These are phyloP conservation scores for Zygotorulaspora chibaensis DNA, from an alignment of 805 yeast species.

Conservation along the genomic window DNA sequence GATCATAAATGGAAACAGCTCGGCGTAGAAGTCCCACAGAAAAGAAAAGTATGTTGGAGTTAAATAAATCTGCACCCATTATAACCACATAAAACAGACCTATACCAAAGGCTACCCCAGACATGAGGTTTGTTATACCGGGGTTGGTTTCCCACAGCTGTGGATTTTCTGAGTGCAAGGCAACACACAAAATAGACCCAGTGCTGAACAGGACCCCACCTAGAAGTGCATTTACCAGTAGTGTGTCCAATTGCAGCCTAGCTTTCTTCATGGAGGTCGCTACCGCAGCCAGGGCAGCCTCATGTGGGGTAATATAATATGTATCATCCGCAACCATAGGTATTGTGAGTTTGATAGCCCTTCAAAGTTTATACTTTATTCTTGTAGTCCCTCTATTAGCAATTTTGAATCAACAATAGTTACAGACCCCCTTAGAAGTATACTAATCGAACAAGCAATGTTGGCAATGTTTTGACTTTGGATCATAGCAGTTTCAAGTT, in stretches of 20 bases:
- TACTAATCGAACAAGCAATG: too few species aligned
- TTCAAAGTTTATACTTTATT: not conserved
- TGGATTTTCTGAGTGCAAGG: slow-evolving; percentile 51
- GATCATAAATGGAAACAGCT: slow-evolving; percentile 62
- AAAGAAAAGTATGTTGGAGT: slow-evolving; percentile 69
- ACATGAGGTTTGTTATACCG: slow-evolving; percentile 51
- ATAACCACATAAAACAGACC: slow-evolving; percentile 72
- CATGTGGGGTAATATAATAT: slow-evolving; percentile 68
- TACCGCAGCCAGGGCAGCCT: slow-evolving; percentile 77
- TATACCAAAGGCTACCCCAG: slow-evolving; percentile 62
- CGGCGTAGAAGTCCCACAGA: slow-evolving; percentile 64
- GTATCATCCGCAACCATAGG: slow-evolving; percentile 42
- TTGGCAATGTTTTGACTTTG: too few species aligned
- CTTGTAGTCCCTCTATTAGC: not conserved
- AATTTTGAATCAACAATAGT: not conserved
- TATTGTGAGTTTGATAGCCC: not conserved
- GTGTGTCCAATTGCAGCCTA: slow-evolving; percentile 54
- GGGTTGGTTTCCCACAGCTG: slow-evolving; percentile 40
- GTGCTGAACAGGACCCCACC: slow-evolving; percentile 67
- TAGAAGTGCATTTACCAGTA: slow-evolving; percentile 59
- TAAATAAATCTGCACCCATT: slow-evolving; percentile 72
- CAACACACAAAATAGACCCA: slow-evolving; percentile 67
- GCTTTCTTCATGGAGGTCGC: slow-evolving; percentile 85
- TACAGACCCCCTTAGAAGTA: too few species aligned
- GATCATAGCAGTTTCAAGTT: too few species aligned